phyloP scores from a whole-genome alignment of 805 yeast species.

The Phaffomyces thermotolerans region DNA sequence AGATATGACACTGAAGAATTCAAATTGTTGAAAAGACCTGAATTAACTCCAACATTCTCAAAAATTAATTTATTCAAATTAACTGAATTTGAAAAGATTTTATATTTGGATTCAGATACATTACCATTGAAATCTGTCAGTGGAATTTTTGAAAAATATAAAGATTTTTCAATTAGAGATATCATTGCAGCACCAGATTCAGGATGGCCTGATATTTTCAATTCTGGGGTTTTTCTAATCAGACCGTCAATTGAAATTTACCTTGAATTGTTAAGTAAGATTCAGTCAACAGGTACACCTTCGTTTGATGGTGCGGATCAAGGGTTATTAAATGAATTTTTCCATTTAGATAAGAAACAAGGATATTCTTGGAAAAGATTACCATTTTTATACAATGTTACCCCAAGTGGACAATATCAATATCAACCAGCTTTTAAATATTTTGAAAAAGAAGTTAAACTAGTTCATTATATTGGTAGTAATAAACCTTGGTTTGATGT shows the following conservation, averaged over 20 bases:
- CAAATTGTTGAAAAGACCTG: conserved; percentile 40
- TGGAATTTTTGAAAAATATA: conserved; percentile 13
- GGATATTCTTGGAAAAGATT: conserved; percentile 50
- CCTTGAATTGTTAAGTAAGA: conserved; percentile 29
- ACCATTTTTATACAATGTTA: conserved; percentile 82
- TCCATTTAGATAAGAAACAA: conserved; percentile 24
- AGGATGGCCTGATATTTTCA: conserved; percentile 88
- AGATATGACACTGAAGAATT: conserved; percentile 21
- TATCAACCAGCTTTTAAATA: conserved; percentile 61
- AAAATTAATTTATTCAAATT: conserved; percentile 45
- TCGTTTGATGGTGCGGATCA: conserved; percentile 88
- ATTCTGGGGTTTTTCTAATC: conserved; percentile 62
- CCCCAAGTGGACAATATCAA: conserved; percentile 61
- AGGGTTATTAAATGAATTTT: conserved; percentile 71
- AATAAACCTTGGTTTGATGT: conserved; percentile 46
- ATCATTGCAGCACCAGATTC: conserved; percentile 54
- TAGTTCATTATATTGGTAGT: conserved; percentile 64
- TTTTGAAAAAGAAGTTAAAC: conserved; percentile 37
- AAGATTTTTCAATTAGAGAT: conserved; percentile 18
- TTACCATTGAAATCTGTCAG: conserved; percentile 34
- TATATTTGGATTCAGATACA: conserved; percentile 63
- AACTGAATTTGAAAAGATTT: conserved; percentile 34
- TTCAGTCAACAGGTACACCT: conserved; percentile 22
- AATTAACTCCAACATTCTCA: conserved; percentile 42
- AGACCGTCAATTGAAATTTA: conserved; percentile 43